phyloP scores from a whole-genome alignment of 225 moss, liverwort and hornwort genomes.

The Lunularia cruciata region DNA sequence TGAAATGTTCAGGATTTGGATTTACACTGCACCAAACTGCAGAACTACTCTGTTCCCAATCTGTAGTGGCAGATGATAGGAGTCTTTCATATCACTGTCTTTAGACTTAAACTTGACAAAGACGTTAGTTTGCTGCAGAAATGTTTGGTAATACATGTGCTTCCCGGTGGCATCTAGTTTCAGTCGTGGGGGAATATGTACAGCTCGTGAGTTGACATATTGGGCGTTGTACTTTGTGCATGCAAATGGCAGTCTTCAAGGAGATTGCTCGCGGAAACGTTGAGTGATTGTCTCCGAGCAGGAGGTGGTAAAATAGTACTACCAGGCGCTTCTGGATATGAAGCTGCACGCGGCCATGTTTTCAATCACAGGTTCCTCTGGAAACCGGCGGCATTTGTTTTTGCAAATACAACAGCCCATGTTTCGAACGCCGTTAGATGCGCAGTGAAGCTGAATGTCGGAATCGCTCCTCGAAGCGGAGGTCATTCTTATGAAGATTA shows the following conservation, averaged over 20 bases:
- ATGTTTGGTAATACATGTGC: no score
- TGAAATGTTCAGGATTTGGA: no score
- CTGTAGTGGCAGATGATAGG: no score
- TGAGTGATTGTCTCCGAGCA: conserved; percentile 23
- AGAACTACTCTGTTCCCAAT: no score
- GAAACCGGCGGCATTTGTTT: conserved; percentile 68
- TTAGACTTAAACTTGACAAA: no score
- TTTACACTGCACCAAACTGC: no score
- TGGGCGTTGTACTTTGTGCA: not conserved
- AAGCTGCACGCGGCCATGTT: conserved; percentile 31
- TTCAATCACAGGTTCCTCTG: conserved; percentile 55
- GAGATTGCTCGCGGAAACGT: conserved; percentile 8
- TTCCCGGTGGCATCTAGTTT: no score
- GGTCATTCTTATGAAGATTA: conserved; percentile 79
- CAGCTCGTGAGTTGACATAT: no score
- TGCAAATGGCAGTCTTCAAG: conserved; percentile 8
- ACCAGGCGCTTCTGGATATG: conserved; percentile 59
- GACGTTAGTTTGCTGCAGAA: no score
- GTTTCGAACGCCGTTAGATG: conserved; percentile 68
- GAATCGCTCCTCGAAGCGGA: conserved; percentile 71
- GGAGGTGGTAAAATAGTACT: conserved; percentile 54
- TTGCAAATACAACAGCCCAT: conserved; percentile 61
- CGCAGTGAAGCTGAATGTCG: conserved; percentile 53
- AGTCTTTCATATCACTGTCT: no score
- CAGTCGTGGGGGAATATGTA: no score